Conservation (phyloP, 306 rosid species). For the Acacia melanoxylon region DNA sequence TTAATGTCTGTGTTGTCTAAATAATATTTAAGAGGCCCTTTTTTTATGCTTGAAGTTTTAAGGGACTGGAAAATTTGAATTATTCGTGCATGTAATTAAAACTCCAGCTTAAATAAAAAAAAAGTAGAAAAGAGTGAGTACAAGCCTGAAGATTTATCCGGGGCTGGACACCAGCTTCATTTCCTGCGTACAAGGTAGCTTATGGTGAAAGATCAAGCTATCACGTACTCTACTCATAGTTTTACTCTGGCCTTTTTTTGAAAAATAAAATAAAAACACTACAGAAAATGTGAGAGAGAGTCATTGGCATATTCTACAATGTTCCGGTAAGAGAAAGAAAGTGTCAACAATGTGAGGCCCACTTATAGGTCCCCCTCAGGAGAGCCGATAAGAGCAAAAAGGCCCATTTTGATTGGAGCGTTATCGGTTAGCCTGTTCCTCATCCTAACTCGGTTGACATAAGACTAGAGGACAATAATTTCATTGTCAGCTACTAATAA, state of each 20-base stretch:
- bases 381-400: too few species aligned
- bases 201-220: neutral
- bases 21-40: too few species aligned
- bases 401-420: neutral
- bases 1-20: too few species aligned
- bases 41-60: too few species aligned
- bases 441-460: too few species aligned
- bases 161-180: conserved; percentile 49
- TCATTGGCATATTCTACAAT: too few species aligned
- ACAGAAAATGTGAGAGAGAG: neutral
- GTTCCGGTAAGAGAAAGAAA: too few species aligned
- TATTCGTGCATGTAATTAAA: neutral
- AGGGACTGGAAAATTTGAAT: neutral
- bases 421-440: too few species aligned
- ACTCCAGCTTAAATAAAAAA: neutral
- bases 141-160: conserved; percentile 63
- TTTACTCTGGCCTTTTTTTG: neutral
- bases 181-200: conserved; percentile 42
- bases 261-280: neutral
- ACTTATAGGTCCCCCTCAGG: too few species aligned
- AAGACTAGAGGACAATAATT: neutral
- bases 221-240: neutral
- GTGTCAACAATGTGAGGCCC: too few species aligned
- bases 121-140: neutral
- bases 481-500: neutral